Evolutionary conservation across 306 rosid species (phyloP).

Genomic region (Sechiopsis laciniata): DNA sequence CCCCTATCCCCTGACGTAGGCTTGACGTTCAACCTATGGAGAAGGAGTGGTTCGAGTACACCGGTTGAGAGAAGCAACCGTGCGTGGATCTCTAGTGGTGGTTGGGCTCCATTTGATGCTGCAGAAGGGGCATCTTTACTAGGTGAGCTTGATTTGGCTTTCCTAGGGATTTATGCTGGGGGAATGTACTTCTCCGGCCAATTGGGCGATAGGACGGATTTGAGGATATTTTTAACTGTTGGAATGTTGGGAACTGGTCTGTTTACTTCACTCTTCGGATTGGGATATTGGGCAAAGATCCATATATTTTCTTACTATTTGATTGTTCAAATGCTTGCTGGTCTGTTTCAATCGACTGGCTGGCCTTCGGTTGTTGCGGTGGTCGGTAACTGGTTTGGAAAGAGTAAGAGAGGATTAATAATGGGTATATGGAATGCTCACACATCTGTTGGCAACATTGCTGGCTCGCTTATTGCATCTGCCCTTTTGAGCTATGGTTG

Average conservation of each 20-base stretch:
- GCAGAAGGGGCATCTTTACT: constrained; percentile 75
- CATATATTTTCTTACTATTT: constrained; percentile 70
- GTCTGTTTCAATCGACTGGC: constrained; percentile 92
- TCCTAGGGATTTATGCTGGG: constrained; percentile 72
- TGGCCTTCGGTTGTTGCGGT: constrained; percentile 99
- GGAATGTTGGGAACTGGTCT: constrained; percentile 94
- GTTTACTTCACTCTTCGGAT: constrained; percentile 76
- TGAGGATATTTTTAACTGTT: constrained; percentile 70
- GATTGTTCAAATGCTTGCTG: constrained; percentile 71
- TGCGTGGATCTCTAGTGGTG: constrained; percentile 44
- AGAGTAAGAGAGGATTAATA: constrained; percentile 88
- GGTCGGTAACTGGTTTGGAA: constrained; percentile 93
- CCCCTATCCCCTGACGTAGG: constrained; percentile 49
- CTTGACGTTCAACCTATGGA: constrained; percentile 32
- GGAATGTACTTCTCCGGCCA: constrained; percentile 99
- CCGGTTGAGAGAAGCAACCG: constrained; percentile 28
- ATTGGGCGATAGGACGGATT: constrained; percentile 66
- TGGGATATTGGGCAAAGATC: constrained; percentile 76
- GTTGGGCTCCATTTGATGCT: constrained; percentile 89
- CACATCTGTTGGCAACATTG: constrained; percentile 86
- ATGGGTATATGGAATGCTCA: constrained; percentile 99
- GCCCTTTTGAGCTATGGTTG: constrained; percentile 80
- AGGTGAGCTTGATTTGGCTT: constrained; percentile 87
- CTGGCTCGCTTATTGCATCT: constrained; percentile 85
- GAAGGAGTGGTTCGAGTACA: constrained; percentile 20